A percentile compares a stretch with the other conserved stretches of the same genome.
Evolutionary conservation across 768 basidiomycete genomes (phyloP).

Genomic region (Tricholoma sp.): DNA sequence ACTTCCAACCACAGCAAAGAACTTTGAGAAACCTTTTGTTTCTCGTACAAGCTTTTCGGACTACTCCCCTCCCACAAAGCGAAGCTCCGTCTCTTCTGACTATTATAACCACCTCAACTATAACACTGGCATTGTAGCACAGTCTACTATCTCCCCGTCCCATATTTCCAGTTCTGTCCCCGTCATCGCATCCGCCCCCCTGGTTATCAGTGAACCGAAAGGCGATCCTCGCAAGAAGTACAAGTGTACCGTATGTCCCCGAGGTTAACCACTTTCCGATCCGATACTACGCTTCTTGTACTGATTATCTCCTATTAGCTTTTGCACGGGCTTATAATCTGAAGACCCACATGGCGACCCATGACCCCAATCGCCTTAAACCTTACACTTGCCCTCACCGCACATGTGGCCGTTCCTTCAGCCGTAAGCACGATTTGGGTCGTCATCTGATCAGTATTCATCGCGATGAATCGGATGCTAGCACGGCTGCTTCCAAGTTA

Average conservation of each 20-base stretch:
- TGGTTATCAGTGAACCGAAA: conserved; percentile 44
- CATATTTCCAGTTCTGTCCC: conserved; percentile 50
- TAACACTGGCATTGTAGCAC: conserved; percentile 31
- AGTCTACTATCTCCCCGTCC: conserved; percentile 51
- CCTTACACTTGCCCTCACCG: conserved; percentile 85
- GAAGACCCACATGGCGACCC: conserved; percentile 93
- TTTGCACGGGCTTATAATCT: conserved; percentile 93
- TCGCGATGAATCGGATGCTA: conserved; percentile 54
- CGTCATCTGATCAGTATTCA: conserved; percentile 87
- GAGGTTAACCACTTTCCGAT: conserved; percentile 41
- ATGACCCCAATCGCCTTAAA: conserved; percentile 88
- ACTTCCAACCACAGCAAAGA: conserved; percentile 20
- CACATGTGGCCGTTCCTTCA: conserved; percentile 86
- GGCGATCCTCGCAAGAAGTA: conserved; percentile 75
- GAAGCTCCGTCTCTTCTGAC: conserved; percentile 40
- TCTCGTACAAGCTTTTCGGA: conserved; percentile 60
- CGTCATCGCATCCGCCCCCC: conserved; percentile 37
- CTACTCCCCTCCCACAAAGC: conserved; percentile 49
- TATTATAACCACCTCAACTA: conserved; percentile 49
- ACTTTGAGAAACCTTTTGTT: conserved; percentile 31
- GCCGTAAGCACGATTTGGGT: conserved; percentile 89
- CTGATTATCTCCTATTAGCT: conserved; percentile 36
- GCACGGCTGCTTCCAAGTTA: conserved; percentile 35
- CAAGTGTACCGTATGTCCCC: conserved; percentile 66
- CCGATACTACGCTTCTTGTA: conserved; percentile 3